Conservation (phyloP, 1,139 yeast species). For the Pichia sp. region DNA sequence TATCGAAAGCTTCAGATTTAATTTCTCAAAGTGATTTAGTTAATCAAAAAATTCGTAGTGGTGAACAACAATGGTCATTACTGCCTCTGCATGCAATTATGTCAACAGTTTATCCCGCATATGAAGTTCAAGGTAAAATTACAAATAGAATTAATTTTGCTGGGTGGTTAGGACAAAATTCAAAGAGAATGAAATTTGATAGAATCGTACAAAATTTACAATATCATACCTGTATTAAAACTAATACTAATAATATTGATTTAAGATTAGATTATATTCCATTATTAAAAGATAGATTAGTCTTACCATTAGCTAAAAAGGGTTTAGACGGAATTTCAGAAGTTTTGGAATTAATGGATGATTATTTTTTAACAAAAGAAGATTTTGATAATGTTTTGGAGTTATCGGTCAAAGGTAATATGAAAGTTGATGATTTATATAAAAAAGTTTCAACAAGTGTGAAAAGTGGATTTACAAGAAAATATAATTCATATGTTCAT, state of each 20-base stretch:
- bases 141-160: constrained; percentile 73
- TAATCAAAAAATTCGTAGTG: constrained; percentile 74
- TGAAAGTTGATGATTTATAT: constrained; percentile 36
- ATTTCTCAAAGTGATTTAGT: constrained; percentile 71
- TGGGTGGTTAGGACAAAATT: constrained; percentile 85
- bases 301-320: constrained; percentile 46
- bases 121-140: constrained; percentile 67
- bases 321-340: constrained; percentile 60
- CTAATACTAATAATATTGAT: constrained; percentile 71
- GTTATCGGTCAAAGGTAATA: constrained; percentile 60
- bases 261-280: constrained; percentile 77
- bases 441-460: constrained; percentile 68
- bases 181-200: constrained; percentile 72
- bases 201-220: constrained; percentile 82
- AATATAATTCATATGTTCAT: constrained; percentile 68
- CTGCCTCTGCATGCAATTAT: constrained; percentile 88
- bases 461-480: constrained; percentile 81
- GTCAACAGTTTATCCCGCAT: constrained; percentile 81
- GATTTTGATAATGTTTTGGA: constrained; percentile 90
- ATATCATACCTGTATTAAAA: constrained; percentile 75
- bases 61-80: constrained; percentile 94
- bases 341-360: constrained; percentile 68
- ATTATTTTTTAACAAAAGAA: constrained; percentile 77
- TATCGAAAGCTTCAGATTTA: constrained; percentile 78
- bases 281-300: constrained; percentile 47